Base-by-base conservation (phyloP, 202 grass and related monocot species). In the Thinopyrum obtusiflorum region DNA sequence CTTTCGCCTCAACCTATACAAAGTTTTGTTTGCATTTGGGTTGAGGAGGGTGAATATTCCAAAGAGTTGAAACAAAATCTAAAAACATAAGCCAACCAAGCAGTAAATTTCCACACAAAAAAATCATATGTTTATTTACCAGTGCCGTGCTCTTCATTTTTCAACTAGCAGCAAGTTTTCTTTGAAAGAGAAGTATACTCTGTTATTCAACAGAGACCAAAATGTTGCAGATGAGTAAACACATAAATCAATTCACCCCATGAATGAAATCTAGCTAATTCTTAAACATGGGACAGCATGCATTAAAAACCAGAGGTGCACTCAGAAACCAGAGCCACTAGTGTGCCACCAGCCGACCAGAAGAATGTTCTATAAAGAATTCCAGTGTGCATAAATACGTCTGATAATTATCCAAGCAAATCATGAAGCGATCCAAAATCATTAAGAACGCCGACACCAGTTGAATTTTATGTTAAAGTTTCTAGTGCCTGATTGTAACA, bases 1-100 rank as follows among this genome's bases (percentile, higher is more conserved):
- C 89, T 92, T 89, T 98, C 49, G 47, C 63, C 40, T 92, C 86
- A 67, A 65, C 92, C 95, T 98, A 87, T 89, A 83, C 59, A 87
- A 89, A 63, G 39, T 65, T 61, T 49, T 36, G 76, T 82, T 86
- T 83, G n/a, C 37, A 61, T 70, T 85, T 80, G 46, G 49, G 28
- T 78, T 80, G 18, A 89, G 75, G 12, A 60, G 26, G 39, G 27
- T 51, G 21, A 80, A 74, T 78, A 89, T 60, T 82, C 21, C 85
- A 61, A 65, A 80, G 23, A 77, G 40, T 63, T 61, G 20, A 24
- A 51, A n/a, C 73, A 87, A 87, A 80, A 35, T 61, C 42, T 67
- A 21, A 61, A 63, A 79, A 72, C 24, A 75, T 84, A 77, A 65
- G 29, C 72, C n/a, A 28, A 53, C 40, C 18, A 71, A 51, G 23